Evolutionary conservation across 768 basidiomycete genomes (phyloP).

Genomic region (Lactarius vividus): DNA sequence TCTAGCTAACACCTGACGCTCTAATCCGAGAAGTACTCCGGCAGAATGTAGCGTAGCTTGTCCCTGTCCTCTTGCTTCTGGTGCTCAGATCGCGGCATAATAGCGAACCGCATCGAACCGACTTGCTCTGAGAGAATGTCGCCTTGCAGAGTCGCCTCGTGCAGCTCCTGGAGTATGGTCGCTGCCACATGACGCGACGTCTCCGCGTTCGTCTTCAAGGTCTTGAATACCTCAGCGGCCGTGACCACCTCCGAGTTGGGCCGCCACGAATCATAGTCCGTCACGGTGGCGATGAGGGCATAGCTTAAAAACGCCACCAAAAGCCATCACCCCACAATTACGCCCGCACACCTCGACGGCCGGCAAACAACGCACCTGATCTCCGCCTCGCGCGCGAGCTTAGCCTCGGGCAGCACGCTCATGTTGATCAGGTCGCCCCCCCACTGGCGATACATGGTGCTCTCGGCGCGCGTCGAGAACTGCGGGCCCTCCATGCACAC

Average conservation of each 20-base stretch:
- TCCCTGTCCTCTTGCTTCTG: slow-evolving; percentile 57
- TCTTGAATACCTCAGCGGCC: slow-evolving; percentile 87
- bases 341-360: neutral
- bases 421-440: slow-evolving; percentile 96
- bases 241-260: slow-evolving; percentile 79
- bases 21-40: slow-evolving; percentile 58
- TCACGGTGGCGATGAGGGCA: slow-evolving; percentile 84
- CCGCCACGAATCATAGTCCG: slow-evolving; percentile 97
- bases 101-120: slow-evolving; percentile 82
- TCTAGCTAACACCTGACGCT: neutral
- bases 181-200: slow-evolving; percentile 76
- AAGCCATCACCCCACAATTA: too few species aligned
- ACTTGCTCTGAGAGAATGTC: slow-evolving; percentile 63
- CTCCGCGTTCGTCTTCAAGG: slow-evolving; percentile 82
- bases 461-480: slow-evolving; percentile 98
- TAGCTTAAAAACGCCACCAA: slow-evolving; percentile 53
- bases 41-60: slow-evolving; percentile 75
- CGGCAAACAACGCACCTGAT: slow-evolving; percentile 55
- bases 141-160: slow-evolving; percentile 52
- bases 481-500: slow-evolving; percentile 98
- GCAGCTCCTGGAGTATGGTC: slow-evolving; percentile 65
- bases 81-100: slow-evolving; percentile 66
- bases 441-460: slow-evolving; percentile 88
- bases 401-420: slow-evolving; percentile 96
- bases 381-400: slow-evolving; percentile 94